Percentiles rank a stretch among this genome's conserved stretches.
Evolutionary conservation across 768 basidiomycete species (phyloP).

Genomic region (Filobasidium wieringae): DNA sequence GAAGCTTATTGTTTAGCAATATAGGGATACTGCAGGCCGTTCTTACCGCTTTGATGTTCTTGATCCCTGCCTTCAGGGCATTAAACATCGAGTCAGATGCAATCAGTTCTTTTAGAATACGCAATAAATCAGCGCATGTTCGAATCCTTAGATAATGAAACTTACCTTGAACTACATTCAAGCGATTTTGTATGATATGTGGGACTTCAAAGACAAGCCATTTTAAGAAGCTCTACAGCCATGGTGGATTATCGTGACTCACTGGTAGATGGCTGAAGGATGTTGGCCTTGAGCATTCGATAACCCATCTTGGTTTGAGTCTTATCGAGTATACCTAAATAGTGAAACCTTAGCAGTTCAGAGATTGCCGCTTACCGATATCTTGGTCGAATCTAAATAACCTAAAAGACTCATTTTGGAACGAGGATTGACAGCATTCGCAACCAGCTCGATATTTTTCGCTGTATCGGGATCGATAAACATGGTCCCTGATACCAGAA

Average conservation of each 20-base stretch:
- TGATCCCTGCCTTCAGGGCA: conserved; percentile 11
- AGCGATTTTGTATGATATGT: conserved; percentile 56
- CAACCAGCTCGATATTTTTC: conserved; percentile 76
- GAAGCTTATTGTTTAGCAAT: neutral
- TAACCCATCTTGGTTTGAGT: conserved; percentile 85
- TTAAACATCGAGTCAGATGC: conserved; percentile 5
- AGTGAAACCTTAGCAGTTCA: neutral
- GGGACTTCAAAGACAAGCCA: conserved; percentile 12
- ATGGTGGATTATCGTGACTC: conserved; percentile 6
- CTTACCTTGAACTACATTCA: conserved; percentile 74
- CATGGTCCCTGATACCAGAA: conserved; percentile 55
- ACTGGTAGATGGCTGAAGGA: conserved; percentile 74
- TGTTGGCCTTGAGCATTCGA: conserved; percentile 62
- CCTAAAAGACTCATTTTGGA: conserved; percentile 68
- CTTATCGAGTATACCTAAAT: conserved; percentile 46
- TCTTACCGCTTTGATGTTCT: conserved; percentile 12
- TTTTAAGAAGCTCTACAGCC: neutral
- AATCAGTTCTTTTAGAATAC: neutral
- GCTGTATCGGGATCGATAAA: conserved; percentile 85
- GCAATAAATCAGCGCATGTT: neutral
- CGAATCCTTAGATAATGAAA: neutral
- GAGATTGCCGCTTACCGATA: conserved; percentile 31
- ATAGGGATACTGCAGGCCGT: neutral
- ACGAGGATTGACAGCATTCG: conserved; percentile 52
- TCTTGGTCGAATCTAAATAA: no score